Evolutionary conservation across 192 early-diverging fungal genomes (phyloP).

Genomic region (Gigaspora rosea): DNA sequence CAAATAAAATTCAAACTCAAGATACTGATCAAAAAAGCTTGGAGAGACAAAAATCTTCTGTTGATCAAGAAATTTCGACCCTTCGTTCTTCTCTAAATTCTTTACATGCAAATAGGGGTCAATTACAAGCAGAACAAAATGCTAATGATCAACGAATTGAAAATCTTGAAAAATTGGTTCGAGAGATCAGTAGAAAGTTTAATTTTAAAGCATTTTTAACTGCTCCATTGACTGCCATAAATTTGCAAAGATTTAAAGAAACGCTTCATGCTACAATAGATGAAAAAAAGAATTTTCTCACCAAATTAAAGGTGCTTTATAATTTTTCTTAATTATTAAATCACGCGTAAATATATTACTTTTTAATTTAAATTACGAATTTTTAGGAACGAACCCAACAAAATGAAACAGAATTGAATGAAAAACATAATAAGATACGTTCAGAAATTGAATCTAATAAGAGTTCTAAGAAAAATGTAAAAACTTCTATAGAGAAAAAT

Average conservation of each 20-base stretch:
- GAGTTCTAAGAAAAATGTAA: background rate
- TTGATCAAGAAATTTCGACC: conserved; percentile 35
- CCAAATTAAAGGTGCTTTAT: background rate
- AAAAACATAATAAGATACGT: background rate
- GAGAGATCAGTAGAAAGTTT: conserved; percentile 41
- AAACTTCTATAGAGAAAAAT: background rate
- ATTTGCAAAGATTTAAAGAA: conserved; percentile 47
- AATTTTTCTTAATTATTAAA: too few relatives aligned
- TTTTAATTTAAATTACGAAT: too few relatives aligned
- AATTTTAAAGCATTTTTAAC: conserved; percentile 45
- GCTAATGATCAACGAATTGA: conserved; percentile 34
- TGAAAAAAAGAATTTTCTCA: background rate
- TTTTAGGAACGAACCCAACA: background rate
- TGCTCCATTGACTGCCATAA: conserved; percentile 37
- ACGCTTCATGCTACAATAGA: background rate
- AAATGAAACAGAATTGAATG: background rate
- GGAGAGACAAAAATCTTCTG: conserved; percentile 22
- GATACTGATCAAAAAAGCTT: background rate
- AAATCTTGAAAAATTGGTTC: conserved; percentile 49
- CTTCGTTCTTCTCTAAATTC: conserved; percentile 39
- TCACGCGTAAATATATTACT: too few relatives aligned
- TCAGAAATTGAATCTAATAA: background rate
- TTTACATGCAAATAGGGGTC: conserved; percentile 48
- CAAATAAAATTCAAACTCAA: background rate
- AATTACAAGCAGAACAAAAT: conserved; percentile 56